Evolutionary conservation across 768 basidiomycete species (phyloP).

Genomic region (Macrolepiota fuliginosa): DNA sequence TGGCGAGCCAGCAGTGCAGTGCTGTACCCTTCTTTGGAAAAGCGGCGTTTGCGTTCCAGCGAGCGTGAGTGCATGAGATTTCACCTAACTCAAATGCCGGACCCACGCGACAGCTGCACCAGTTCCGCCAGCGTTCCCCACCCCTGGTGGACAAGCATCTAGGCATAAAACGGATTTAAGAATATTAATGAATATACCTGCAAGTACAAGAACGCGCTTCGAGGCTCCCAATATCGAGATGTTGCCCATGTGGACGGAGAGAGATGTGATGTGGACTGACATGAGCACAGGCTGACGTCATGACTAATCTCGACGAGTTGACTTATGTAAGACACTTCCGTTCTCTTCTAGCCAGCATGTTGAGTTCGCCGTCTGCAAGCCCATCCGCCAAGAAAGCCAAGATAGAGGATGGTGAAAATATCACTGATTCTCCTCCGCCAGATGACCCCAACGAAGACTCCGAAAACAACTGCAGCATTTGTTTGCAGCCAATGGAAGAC

Average conservation of each 20-base stretch:
- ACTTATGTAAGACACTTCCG: background rate
- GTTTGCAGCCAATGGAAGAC: slow-evolving; percentile 74
- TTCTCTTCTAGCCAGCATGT: slow-evolving; percentile 3
- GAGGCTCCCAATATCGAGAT: slow-evolving; percentile 27
- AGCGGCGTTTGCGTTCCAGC: slow-evolving; percentile 43
- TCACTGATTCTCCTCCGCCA: slow-evolving; percentile 9
- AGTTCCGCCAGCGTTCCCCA: slow-evolving; percentile 49
- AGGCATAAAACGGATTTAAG: background rate
- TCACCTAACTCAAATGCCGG: background rate
- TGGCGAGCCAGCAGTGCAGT: slow-evolving; percentile 67
- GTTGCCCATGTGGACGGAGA: background rate
- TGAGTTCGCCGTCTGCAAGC: background rate
- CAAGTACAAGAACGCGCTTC: slow-evolving; percentile 56
- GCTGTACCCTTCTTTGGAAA: slow-evolving; percentile 61
- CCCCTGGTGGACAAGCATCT: slow-evolving; percentile 26
- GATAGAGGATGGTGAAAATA: background rate
- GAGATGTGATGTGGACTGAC: background rate
- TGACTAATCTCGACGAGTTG: background rate
- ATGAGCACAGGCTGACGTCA: background rate
- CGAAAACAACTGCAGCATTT: slow-evolving; percentile 79
- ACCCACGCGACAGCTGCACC: slow-evolving; percentile 59
- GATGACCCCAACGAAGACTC: slow-evolving; percentile 33
- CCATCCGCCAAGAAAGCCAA: slow-evolving; percentile 3
- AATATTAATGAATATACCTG: slow-evolving; percentile 33
- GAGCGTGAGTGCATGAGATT: background rate